phyloP scores from a whole-genome alignment of 768 basidiomycete genomes.

The Xerocomellus dryophilus region DNA sequence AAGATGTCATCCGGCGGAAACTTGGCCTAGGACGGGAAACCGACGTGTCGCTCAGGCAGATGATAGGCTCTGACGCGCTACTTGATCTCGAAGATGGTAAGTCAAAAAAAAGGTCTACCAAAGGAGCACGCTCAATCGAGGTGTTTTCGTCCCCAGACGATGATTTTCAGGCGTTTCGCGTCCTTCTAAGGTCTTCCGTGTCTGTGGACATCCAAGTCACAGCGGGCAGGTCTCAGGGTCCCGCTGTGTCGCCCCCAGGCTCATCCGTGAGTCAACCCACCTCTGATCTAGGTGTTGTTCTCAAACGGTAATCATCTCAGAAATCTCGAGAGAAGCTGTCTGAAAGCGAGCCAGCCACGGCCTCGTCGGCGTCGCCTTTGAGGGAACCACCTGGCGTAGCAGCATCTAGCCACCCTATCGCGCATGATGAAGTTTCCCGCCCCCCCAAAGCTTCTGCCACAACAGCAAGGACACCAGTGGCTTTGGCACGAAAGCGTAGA shows the following conservation, averaged over 20 bases:
- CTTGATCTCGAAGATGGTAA: constrained; percentile 79
- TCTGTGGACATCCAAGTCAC: constrained; percentile 41
- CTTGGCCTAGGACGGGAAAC: constrained; percentile 45
- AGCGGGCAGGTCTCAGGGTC: constrained; percentile 5
- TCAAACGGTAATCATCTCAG: neutral
- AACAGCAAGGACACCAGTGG: neutral
- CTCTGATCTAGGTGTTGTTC: neutral
- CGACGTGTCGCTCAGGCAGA: constrained; percentile 43
- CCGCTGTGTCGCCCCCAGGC: neutral
- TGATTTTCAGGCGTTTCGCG: constrained; percentile 72
- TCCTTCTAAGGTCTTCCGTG: constrained; percentile 38
- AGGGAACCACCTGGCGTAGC: neutral
- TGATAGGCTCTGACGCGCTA: constrained; percentile 44
- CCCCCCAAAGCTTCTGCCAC: neutral
- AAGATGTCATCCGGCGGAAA: constrained; percentile 58
- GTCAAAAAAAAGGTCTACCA: neutral
- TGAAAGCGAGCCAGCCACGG: neutral
- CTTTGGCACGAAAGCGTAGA: constrained; percentile 29
- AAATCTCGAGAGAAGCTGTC: neutral
- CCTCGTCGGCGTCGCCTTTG: neutral
- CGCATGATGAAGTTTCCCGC: neutral
- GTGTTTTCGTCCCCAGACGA: constrained; percentile 47
- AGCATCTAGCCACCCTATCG: neutral
- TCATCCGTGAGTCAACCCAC: constrained; percentile 9
- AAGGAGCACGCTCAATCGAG: neutral